Base-by-base conservation (phyloP, 257 asterid genomes). In the Verbascum thapsus region DNA sequence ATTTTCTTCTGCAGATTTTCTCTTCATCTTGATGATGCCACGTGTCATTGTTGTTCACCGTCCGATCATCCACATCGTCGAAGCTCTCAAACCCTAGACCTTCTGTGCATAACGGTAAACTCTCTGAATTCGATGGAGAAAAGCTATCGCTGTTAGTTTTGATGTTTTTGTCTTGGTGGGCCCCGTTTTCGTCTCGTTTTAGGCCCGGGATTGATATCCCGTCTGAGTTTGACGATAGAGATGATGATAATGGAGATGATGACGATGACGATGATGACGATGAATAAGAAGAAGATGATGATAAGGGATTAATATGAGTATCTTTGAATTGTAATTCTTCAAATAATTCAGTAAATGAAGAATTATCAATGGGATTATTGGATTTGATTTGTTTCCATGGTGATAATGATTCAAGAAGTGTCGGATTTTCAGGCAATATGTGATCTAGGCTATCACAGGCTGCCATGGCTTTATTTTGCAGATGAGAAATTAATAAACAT, bases 11-110 rank as follows among this genome's bases (percentile, higher is more conserved):
- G 3, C 20, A 38, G 39, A 72, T 69, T 19, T 43, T 15, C 47
- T 56, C 67, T 70, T 55, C 74, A 34, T 70, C 83, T 7, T 51
- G 67, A 4, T 54, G 56, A 44, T 38, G 67, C 76, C 50, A 49
- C 32, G 3, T 26, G 35, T 58, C 76, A 11, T 57, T 57, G 9
- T 48, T 38, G 7, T 52, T 72, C 64, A 63, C 49, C 57, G 65
- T n/a, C n/a, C n/a, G 53, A 35, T 85, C 95, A 64, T 91, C 98
- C 1, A 87, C 82, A 2, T 92, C 99, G n/a, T 80, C 95, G 2
- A 77, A 89, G 85, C 94, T 89, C 65, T 92, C 97, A 22, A 78
- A 83, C 8, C 97, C 99, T 0, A 86, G 84, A 3, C 97, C 89
- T 59, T 89, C 97, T 0, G 99, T 92, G 73, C 95, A 89, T 11